These are phyloP conservation scores for Pseudonitzschia multistriata DNA, from an alignment of 108 stramenopile genomes.

Conservation along the genomic window DNA sequence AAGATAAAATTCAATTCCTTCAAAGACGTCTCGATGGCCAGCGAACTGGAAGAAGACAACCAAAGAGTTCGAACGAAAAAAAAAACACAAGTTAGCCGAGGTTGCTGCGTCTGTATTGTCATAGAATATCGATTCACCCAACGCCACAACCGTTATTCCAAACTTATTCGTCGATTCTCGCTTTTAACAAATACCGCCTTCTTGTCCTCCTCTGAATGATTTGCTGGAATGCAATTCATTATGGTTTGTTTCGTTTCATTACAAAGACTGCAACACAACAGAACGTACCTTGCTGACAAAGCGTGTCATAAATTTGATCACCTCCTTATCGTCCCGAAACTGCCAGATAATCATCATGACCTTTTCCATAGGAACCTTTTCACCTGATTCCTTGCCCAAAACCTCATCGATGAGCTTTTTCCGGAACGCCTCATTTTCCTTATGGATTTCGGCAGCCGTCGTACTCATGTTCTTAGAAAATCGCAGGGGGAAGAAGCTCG, in stretches of 20 bases:
- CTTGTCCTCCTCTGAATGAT: no score
- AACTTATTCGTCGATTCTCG: no score
- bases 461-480: slow-evolving; percentile 12
- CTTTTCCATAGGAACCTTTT: slow-evolving; percentile 91
- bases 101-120: no score
- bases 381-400: slow-evolving; percentile 62
- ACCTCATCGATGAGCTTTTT: slow-evolving; percentile 79
- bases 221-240: no score
- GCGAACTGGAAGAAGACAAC: slow-evolving; percentile 61
- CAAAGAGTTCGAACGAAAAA: background rate
- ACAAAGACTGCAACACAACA: background rate
- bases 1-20: slow-evolving; percentile 98
- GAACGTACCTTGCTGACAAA: slow-evolving; percentile 81
- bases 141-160: no score
- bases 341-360: slow-evolving; percentile 96
- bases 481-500: background rate
- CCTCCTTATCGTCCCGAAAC: slow-evolving; percentile 86
- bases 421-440: slow-evolving; percentile 32
- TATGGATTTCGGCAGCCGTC: slow-evolving; percentile 23
- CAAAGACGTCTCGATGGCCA: slow-evolving; percentile 94
- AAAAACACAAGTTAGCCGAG: background rate
- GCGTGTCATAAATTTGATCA: slow-evolving; percentile 91
- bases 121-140: no score
- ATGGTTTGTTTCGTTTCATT: no score
- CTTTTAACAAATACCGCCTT: no score